Evolutionary conservation across 2,329 filamentous ascomycete genomes (phyloP), one percentile per base, ranked within the genome.

Genomic region (Bretziella fagacearum): DNA sequence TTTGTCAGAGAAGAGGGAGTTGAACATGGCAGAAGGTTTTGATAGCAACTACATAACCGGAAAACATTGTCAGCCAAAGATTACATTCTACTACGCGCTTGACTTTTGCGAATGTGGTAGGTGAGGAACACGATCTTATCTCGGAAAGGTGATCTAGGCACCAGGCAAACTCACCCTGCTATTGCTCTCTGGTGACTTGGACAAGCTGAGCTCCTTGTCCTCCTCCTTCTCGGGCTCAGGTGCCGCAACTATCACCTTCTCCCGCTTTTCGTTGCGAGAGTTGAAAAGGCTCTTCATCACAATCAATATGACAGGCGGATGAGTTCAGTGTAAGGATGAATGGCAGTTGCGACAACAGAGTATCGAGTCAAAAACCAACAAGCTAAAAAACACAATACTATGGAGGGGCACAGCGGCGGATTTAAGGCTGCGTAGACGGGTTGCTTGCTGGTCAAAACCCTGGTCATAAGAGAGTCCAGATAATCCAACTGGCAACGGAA

Each of bases 201-300:
- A 17, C 25, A 26, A n/a, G n/a, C n/a, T n/a, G n/a, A n/a, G n/a
- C 4, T 45, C 41, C 27, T 39, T 39, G n/a, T 49, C 47, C 13
- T 25, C 18, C 7, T 23, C 23, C 22, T 37, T 29, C 22, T 37
- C 36, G 6, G 25, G 26, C 25, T 41, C 44, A 6, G 13, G 22
- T 15, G 22, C 8, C 5, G 17, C 30, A 10, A 5, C 11, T 6
- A 15, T 33, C 25, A 23, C 11, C 18, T 50, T 46, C 10, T 46
- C 43, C 43, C 43, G 43, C 48, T 50, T 50, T n/a, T 50, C 48
- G 3, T 35, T 25, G 15, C 36, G 43, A 25, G 43, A 43, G 15
- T 26, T 25, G 18, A 50, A 50, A 27, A 50, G 41, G 11, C 36
- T 37, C 25, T 43, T 50, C 48, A 46, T 50, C n/a, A n/a, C n/a